A percentile compares a stretch with the other conserved stretches of the same genome.
Conservation (phyloP, 306 rosid genomes). For the Pyrus betulifolia region DNA sequence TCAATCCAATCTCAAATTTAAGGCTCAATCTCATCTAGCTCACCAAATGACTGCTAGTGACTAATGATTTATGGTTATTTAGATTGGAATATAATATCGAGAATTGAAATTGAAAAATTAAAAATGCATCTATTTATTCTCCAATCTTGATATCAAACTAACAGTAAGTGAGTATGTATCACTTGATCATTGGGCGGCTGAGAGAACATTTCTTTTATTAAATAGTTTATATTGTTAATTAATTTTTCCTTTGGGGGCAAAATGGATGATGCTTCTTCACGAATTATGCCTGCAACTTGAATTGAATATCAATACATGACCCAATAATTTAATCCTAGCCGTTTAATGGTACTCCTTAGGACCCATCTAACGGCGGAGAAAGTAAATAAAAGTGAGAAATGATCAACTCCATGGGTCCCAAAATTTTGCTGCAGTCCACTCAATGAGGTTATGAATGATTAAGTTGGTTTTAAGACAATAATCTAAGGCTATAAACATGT, state of each 20-base stretch:
- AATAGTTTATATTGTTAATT: too few relatives aligned
- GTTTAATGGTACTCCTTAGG: constrained; percentile 27
- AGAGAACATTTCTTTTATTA: too few relatives aligned
- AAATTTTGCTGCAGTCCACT: constrained; percentile 40
- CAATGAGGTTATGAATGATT: constrained; percentile 39
- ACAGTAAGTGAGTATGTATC: background rate
- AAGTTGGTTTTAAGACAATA: constrained; percentile 30
- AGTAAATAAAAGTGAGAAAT: constrained; percentile 19
- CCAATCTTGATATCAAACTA: background rate
- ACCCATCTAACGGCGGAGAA: constrained; percentile 56
- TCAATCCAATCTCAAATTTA: too few relatives aligned
- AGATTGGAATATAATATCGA: background rate
- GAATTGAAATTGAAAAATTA: too few relatives aligned
- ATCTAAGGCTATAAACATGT: constrained; percentile 20
- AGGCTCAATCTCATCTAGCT: too few relatives aligned
- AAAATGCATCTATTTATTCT: background rate
- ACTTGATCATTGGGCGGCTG: background rate
- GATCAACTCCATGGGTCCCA: constrained; percentile 50
- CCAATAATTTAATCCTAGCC: constrained; percentile 15
- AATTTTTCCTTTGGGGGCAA: constrained; percentile 25
- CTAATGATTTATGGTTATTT: too few relatives aligned
- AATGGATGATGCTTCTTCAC: constrained; percentile 38
- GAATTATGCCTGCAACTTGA: constrained; percentile 6
- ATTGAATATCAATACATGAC: constrained; percentile 3
- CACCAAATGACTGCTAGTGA: background rate